Percentiles rank a stretch among this genome's conserved stretches.
Conservation (phyloP, 1,284 basidiomycete genomes). For the Ceratobasidium sp. region DNA sequence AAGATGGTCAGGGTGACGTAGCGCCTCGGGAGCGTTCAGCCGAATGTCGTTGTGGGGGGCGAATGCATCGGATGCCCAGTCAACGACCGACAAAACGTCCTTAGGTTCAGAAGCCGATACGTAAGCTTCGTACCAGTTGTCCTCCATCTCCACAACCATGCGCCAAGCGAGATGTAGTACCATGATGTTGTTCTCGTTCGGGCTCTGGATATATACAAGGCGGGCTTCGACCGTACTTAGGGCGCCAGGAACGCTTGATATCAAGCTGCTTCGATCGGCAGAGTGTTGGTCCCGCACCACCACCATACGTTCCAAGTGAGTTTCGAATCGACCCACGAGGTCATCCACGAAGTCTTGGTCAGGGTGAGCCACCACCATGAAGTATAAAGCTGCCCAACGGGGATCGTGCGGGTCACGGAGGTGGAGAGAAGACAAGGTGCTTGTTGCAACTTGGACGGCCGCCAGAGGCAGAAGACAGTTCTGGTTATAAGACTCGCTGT, state of each 20-base stretch:
- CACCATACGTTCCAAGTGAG: slow-evolving; percentile 64
- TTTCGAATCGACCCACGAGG: slow-evolving; percentile 50
- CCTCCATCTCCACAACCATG: slow-evolving; percentile 28
- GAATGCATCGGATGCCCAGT: slow-evolving; percentile 19
- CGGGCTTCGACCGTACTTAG: slow-evolving; percentile 30
- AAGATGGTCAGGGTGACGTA: no score
- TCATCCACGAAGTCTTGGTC: slow-evolving; percentile 68
- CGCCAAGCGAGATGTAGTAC: slow-evolving; percentile 42
- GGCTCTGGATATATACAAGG: slow-evolving; percentile 33
- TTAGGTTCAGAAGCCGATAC: slow-evolving; percentile 36
- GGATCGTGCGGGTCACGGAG: slow-evolving; percentile 56
- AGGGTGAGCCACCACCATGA: slow-evolving; percentile 82
- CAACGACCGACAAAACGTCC: slow-evolving; percentile 35
- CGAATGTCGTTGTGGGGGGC: not conserved
- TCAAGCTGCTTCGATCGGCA: slow-evolving; percentile 67
- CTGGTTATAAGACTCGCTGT: slow-evolving; percentile 62
- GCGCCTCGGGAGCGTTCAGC: slow-evolving; percentile 23
- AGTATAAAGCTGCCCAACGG: slow-evolving; percentile 75
- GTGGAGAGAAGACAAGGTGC: slow-evolving; percentile 49
- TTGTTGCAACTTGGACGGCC: slow-evolving; percentile 23
- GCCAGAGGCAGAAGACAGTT: slow-evolving; percentile 64
- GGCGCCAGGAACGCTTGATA: slow-evolving; percentile 51
- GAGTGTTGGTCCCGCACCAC: slow-evolving; percentile 51
- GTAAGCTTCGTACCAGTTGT: slow-evolving; percentile 44
- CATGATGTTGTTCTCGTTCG: slow-evolving; percentile 51